Base-by-base conservation (phyloP, 306 rosid genomes). In the Acacia melanoxylon region DNA sequence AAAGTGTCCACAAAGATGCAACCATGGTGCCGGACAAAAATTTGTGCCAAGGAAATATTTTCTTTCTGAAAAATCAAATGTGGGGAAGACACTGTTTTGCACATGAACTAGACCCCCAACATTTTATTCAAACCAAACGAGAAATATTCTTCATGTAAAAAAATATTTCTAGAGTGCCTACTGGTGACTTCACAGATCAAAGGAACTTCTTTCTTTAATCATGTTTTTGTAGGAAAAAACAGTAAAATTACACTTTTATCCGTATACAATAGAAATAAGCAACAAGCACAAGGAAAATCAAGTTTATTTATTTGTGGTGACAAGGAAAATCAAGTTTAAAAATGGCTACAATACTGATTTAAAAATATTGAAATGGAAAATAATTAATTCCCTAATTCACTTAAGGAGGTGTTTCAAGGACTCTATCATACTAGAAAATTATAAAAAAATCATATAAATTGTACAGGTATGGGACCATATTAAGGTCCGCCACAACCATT, bases 1-100 rank as follows among this genome's bases (percentile, higher is more conserved):
- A 66, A 76, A 75, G 71, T 3, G 40, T 5, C 46, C 78, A 79
- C 48, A 46, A 51, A 77, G 49, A 75, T 8, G 14, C 58, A 58
- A 58, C 24, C 51, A n/a, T 56, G 16, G 40, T 22, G 35, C 52
- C 25, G 12, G 40, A 58, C 48, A 46, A 8, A 22, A 54, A 71
- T 22, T 46, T 72, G 42, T 25, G 41, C 17, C 59, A 45, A 72
- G 16, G 40, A 14, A 71, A 11, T 4, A 25, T 42, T n/a, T 41
- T 33, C 12, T 67, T 17, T 37, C 72, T 8, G 20, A 37, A 37
- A 68, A 68, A 35, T 20, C 48, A 35, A 37, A 17, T 2, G 5
- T 7, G 9, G 2, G 27, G 24, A 56, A 56, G 9, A 8, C 62
- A 68, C 27, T 68, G 24, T 37, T 42, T 42, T 17, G 46, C 11